Conservation (phyloP, 176 grass and related monocot species). For the Thalia dealbata region DNA sequence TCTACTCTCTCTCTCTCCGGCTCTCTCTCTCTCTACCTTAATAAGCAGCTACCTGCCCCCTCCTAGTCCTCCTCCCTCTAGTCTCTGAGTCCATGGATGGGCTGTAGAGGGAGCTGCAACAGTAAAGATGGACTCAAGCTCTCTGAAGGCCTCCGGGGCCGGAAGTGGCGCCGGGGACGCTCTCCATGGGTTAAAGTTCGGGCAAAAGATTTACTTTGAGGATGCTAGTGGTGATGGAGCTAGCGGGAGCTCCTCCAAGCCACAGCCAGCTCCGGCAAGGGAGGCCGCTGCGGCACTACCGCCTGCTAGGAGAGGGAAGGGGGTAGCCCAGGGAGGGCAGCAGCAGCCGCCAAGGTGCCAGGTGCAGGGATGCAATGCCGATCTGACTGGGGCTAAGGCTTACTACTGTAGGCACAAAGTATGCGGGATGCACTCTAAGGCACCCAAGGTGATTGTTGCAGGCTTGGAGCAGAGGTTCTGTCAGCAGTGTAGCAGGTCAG, state of each 20-base stretch:
- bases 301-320: conserved; percentile 20
- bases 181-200: conserved; percentile 66
- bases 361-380: conserved; percentile 63
- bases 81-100: conserved; percentile 7
- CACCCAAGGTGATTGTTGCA: conserved; percentile 44
- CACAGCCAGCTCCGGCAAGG: neutral
- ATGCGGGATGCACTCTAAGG: conserved; percentile 53
- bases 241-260: conserved; percentile 11
- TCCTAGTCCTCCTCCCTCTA: neutral
- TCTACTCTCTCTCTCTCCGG: neutral
- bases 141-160: conserved; percentile 9
- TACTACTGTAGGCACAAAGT: conserved; percentile 88
- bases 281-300: conserved; percentile 1
- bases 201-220: conserved; percentile 94
- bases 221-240: conserved; percentile 18
- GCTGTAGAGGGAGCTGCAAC: conserved; percentile 32
- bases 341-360: conserved; percentile 42
- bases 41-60: neutral
- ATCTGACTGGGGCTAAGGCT: conserved; percentile 55
- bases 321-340: conserved; percentile 2
- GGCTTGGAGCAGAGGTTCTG: conserved; percentile 72
- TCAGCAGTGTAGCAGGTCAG: conserved; percentile 78
- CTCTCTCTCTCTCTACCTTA: conserved; percentile 1
- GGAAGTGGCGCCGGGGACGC: conserved; percentile 31
- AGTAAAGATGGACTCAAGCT: neutral